A percentile compares a stretch with the other conserved stretches of the same genome.
These are phyloP conservation scores for Mycosarcoma mackinlayi DNA, from an alignment of 1,284 basidiomycete genomes.

Conservation along the genomic window DNA sequence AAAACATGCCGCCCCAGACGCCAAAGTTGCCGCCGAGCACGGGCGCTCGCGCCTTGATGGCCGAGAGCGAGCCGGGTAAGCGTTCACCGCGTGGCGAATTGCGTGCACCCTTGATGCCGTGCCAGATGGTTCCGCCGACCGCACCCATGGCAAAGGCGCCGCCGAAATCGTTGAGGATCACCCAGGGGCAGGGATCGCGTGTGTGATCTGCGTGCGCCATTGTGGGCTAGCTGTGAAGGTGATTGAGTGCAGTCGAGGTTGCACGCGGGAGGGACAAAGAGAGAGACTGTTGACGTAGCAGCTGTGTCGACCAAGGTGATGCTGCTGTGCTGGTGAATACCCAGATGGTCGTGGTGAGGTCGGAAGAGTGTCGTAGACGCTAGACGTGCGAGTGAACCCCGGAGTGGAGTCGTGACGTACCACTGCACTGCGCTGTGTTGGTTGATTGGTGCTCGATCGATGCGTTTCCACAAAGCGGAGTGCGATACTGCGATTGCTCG, in stretches of 20 bases:
- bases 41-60: conserved; percentile 97
- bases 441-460: too few species aligned
- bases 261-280: too few species aligned
- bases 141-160: conserved; percentile 92
- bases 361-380: too few species aligned
- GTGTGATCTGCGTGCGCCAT: conserved; percentile 60
- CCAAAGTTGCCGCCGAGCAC: conserved; percentile 98
- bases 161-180: conserved; percentile 97
- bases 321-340: too few species aligned
- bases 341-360: too few species aligned
- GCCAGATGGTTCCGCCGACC: conserved; percentile 96
- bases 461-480: too few species aligned
- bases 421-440: too few species aligned
- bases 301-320: too few species aligned
- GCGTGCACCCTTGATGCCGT: conserved; percentile 96
- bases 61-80: conserved; percentile 89
- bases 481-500: too few species aligned
- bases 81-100: conserved; percentile 97
- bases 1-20: conserved; percentile 83
- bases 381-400: too few species aligned
- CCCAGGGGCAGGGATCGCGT: conserved; percentile 80
- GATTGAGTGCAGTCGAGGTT: neutral
- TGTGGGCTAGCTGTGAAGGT: neutral
- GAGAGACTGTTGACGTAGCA: too few species aligned
- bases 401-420: too few species aligned